Percentiles rank a stretch among this genome's conserved stretches.
These are phyloP conservation scores for Amphichorda felina DNA, from an alignment of 2,329 filamentous ascomycete genomes.

Conservation along the genomic window DNA sequence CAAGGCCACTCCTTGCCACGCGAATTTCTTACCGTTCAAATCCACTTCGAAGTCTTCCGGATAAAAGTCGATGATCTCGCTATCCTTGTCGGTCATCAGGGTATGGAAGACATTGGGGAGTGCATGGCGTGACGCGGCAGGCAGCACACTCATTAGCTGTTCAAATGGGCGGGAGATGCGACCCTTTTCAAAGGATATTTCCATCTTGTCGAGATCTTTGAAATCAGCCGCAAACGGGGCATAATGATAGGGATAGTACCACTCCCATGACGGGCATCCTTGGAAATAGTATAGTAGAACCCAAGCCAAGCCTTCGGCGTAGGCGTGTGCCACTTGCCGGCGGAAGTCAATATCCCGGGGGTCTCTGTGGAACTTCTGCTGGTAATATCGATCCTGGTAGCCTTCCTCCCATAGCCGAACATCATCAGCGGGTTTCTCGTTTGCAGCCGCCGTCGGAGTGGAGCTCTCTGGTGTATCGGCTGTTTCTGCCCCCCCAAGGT, in stretches of 20 bases:
- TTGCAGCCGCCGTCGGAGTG: slow-evolving; percentile 33
- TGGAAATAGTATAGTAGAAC: slow-evolving; percentile 96
- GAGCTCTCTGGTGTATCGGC: slow-evolving; percentile 31
- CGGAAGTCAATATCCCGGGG: slow-evolving; percentile 76
- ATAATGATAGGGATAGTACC: slow-evolving; percentile 98
- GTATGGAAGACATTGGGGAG: slow-evolving; percentile 81
- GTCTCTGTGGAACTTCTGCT: slow-evolving; percentile 86
- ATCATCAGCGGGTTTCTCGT: slow-evolving; percentile 63
- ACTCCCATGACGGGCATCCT: slow-evolving; percentile 96
- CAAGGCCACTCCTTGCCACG: slow-evolving; percentile 91
- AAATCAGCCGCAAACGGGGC: slow-evolving; percentile 97
- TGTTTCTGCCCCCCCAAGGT: slow-evolving; percentile 40
- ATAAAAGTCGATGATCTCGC: slow-evolving; percentile 94
- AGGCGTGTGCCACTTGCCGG: slow-evolving; percentile 77
- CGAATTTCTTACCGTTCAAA: slow-evolving; percentile 95
- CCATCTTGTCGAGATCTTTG: slow-evolving; percentile 66
- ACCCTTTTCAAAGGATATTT: slow-evolving; percentile 74
- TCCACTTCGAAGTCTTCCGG: slow-evolving; percentile 89
- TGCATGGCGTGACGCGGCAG: slow-evolving; percentile 83
- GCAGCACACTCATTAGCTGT: slow-evolving; percentile 95
- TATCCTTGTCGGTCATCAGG: slow-evolving; percentile 80
- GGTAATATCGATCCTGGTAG: slow-evolving; percentile 91
- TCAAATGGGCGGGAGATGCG: slow-evolving; percentile 85
- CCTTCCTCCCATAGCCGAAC: slow-evolving; percentile 91
- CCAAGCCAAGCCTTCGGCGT: slow-evolving; percentile 91